Evolutionary conservation across 768 basidiomycete genomes (phyloP).

Genomic region (Boletales sp.): DNA sequence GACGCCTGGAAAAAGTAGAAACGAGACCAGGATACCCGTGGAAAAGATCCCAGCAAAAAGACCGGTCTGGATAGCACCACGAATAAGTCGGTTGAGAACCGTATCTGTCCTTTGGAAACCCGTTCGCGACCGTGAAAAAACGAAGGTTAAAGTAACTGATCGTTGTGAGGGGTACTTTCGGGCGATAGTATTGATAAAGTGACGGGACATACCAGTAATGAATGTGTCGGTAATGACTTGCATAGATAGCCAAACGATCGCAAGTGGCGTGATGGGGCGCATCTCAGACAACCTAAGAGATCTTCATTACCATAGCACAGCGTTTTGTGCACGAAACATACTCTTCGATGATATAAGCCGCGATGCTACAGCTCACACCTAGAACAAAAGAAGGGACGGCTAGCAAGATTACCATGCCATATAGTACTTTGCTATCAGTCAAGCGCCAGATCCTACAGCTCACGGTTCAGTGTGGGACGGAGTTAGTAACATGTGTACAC

Average conservation of each 20-base stretch:
- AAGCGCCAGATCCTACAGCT: conserved; percentile 13
- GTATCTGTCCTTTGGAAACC: conserved; percentile 51
- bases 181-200: no score
- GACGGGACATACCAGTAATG: conserved; percentile 36
- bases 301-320: neutral
- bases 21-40: conserved; percentile 44
- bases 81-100: conserved; percentile 50
- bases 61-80: conserved; percentile 54
- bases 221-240: conserved; percentile 43
- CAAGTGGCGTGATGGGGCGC: conserved; percentile 37
- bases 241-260: conserved; percentile 45
- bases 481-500: neutral
- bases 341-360: conserved; percentile 40
- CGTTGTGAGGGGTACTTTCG: neutral
- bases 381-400: conserved; percentile 41
- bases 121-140: conserved; percentile 43
- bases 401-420: conserved; percentile 34
- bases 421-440: conserved; percentile 19
- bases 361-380: conserved; percentile 41
- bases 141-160: conserved; percentile 21
- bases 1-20: conserved; percentile 24
- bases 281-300: conserved; percentile 38
- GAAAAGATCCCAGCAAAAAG: conserved; percentile 51
- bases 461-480: neutral
- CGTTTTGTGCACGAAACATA: conserved; percentile 20